Conservation (phyloP, 768 basidiomycete species). For the Tulasnella sp. region DNA sequence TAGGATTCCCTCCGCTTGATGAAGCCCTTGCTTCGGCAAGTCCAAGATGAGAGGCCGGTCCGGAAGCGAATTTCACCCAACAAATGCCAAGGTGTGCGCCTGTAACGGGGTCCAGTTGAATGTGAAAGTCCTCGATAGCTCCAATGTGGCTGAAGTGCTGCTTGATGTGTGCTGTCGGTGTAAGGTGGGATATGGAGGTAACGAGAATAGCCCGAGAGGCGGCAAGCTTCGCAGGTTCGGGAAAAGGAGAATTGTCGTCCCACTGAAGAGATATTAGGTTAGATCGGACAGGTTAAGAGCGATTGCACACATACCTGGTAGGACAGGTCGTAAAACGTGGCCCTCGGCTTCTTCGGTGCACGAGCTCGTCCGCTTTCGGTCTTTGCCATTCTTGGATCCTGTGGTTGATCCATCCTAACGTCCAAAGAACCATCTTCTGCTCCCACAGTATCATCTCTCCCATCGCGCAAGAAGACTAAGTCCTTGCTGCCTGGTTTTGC, state of each 20-base stretch:
- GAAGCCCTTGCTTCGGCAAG: not conserved
- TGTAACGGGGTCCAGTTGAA: constrained; percentile 69
- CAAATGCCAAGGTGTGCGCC: constrained; percentile 79
- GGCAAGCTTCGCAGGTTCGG: constrained; percentile 60
- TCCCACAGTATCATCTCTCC: constrained; percentile 2
- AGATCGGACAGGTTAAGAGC: not conserved
- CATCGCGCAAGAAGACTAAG: constrained; percentile 24
- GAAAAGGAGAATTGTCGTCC: constrained; percentile 53
- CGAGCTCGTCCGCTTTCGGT: constrained; percentile 13
- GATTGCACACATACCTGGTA: constrained; percentile 28
- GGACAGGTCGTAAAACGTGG: constrained; percentile 25
- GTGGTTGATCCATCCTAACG: constrained; percentile 22
- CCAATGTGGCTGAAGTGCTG: constrained; percentile 60
- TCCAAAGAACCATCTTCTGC: not conserved
- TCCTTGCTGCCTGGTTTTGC: constrained; percentile 22
- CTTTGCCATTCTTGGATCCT: constrained; percentile 18
- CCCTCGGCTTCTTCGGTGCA: constrained; percentile 25
- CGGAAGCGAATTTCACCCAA: constrained; percentile 49
- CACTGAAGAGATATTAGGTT: constrained; percentile 42
- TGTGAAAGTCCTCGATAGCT: constrained; percentile 55
- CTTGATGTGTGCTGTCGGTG: constrained; percentile 55
- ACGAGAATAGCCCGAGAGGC: constrained; percentile 71
- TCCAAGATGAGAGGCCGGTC: not conserved
- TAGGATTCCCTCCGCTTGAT: not conserved
- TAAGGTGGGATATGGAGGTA: constrained; percentile 61